Conservation (phyloP, 2,329 filamentous ascomycete genomes). For the Chaetoscypha palmicola region DNA sequence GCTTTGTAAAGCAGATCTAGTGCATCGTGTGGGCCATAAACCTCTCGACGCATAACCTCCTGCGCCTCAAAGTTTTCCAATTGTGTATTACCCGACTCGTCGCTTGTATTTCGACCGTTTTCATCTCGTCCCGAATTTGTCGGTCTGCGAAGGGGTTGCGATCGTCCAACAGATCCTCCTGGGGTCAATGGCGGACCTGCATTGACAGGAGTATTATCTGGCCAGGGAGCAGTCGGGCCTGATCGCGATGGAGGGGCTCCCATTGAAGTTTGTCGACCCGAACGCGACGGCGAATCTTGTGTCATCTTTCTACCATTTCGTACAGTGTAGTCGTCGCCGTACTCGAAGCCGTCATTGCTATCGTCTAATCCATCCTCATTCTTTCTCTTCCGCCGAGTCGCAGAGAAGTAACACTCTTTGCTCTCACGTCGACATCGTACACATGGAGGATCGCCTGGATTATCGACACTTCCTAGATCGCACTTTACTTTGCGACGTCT, state of each 20-base stretch:
- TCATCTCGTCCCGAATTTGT: constrained; percentile 33
- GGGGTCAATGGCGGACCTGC: constrained; percentile 49
- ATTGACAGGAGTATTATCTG: constrained; percentile 22
- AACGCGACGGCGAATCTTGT: constrained; percentile 35
- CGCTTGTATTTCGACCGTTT: constrained; percentile 31
- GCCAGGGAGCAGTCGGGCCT: constrained; percentile 32
- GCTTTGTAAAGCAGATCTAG: constrained; percentile 88
- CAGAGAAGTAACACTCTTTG: constrained; percentile 96
- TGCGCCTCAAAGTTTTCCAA: constrained; percentile 60
- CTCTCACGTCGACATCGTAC: constrained; percentile 88
- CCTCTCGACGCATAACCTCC: constrained; percentile 59
- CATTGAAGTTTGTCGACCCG: constrained; percentile 30
- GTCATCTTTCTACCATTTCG: constrained; percentile 68
- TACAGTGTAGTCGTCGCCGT: constrained; percentile 55
- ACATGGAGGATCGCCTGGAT: constrained; percentile 88
- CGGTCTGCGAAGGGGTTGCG: constrained; percentile 60
- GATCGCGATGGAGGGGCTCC: constrained; percentile 27
- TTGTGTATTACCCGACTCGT: constrained; percentile 48
- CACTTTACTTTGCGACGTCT: constrained; percentile 49
- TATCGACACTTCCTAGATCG: constrained; percentile 70
- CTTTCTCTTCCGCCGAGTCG: constrained; percentile 88
- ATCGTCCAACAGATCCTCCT: constrained; percentile 58
- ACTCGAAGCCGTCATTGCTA: constrained; percentile 37
- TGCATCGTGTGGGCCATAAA: constrained; percentile 89
- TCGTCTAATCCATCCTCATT: constrained; percentile 49